Percentiles rank a stretch among this genome's conserved stretches.
These are phyloP conservation scores for Globisporangium heterothallicum DNA, from an alignment of 352 stramenopile genomes.

Conservation along the genomic window DNA sequence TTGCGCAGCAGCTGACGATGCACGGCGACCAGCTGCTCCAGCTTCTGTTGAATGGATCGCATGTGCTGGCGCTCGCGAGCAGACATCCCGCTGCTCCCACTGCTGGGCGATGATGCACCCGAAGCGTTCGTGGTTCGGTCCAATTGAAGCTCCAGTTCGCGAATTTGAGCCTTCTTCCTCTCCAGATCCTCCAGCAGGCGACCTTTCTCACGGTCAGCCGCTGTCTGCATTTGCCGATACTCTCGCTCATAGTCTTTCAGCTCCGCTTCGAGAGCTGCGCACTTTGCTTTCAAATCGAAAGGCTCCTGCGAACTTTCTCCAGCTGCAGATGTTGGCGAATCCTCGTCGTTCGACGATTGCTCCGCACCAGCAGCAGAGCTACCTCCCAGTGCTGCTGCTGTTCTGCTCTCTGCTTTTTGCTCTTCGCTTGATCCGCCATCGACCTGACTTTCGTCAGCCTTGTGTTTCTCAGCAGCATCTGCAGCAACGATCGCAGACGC, in stretches of 20 bases:
- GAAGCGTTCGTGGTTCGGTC: slow-evolving; percentile 21
- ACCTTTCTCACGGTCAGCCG: slow-evolving; percentile 51
- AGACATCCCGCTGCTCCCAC: slow-evolving; percentile 53
- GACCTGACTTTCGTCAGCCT: slow-evolving; percentile 16
- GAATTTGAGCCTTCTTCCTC: slow-evolving; percentile 55
- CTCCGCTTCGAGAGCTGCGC: slow-evolving; percentile 49
- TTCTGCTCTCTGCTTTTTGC: not conserved
- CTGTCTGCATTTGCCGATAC: slow-evolving; percentile 48
- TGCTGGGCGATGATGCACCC: slow-evolving; percentile 19
- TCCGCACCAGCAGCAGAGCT: slow-evolving; percentile 3
- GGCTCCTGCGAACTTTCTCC: slow-evolving; percentile 39
- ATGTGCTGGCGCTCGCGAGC: slow-evolving; percentile 81
- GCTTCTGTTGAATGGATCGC: slow-evolving; percentile 87
- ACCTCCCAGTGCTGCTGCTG: not conserved
- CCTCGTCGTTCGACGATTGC: not conserved
- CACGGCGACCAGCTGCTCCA: slow-evolving; percentile 88
- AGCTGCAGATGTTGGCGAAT: slow-evolving; percentile 14
- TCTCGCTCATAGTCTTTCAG: slow-evolving; percentile 68
- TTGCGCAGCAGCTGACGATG: slow-evolving; percentile 88
- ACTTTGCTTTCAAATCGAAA: slow-evolving; percentile 43
- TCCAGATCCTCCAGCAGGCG: slow-evolving; percentile 66
- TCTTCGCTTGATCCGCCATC: not conserved
- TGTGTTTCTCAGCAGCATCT: slow-evolving; percentile 26
- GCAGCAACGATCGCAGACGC: slow-evolving; percentile 21
- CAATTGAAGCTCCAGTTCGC: slow-evolving; percentile 53